Conservation (phyloP, 805 yeast genomes). For the Lachancea cidri region DNA sequence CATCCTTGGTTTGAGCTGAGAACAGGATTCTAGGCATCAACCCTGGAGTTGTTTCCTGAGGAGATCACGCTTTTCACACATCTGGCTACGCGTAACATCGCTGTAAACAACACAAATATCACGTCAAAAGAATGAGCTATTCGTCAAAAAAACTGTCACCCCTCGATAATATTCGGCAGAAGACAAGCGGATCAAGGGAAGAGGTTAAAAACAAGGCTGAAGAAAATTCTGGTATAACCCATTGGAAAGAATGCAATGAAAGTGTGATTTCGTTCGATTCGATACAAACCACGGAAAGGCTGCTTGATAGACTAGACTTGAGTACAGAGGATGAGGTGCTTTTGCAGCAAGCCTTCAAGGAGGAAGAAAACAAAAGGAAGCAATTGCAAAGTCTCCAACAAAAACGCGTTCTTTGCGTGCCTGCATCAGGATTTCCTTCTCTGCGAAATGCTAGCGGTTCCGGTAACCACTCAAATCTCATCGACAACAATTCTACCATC, state of each 20-base stretch:
- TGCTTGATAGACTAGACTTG: conserved; percentile 30
- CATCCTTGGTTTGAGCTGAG: background rate
- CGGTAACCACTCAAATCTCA: background rate
- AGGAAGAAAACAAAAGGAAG: conserved; percentile 16
- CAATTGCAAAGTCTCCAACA: conserved; percentile 5
- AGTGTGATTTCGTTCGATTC: conserved; percentile 30
- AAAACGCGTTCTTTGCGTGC: conserved; percentile 23
- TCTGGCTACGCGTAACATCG: background rate
- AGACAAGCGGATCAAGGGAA: background rate
- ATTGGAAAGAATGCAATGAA: conserved; percentile 10
- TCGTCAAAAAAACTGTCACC: conserved; percentile 8
- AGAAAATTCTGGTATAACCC: background rate
- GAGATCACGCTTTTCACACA: background rate
- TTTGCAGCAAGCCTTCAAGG: conserved; percentile 24
- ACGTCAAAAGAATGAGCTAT: conserved; percentile 2
- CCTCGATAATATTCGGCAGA: conserved; percentile 3
- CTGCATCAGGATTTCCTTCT: conserved; percentile 33
- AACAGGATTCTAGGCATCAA: background rate
- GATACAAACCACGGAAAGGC: conserved; percentile 26
- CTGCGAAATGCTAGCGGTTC: conserved; percentile 13
- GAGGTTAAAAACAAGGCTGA: background rate
- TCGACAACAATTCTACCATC: background rate
- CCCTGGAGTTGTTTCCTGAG: background rate
- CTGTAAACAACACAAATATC: background rate
- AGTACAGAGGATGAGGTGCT: conserved; percentile 30